A percentile compares a stretch with the other conserved stretches of the same genome.
Evolutionary conservation across 2,329 filamentous ascomycete species (phyloP).

Genomic region (Chalaropsis thielavioides): DNA sequence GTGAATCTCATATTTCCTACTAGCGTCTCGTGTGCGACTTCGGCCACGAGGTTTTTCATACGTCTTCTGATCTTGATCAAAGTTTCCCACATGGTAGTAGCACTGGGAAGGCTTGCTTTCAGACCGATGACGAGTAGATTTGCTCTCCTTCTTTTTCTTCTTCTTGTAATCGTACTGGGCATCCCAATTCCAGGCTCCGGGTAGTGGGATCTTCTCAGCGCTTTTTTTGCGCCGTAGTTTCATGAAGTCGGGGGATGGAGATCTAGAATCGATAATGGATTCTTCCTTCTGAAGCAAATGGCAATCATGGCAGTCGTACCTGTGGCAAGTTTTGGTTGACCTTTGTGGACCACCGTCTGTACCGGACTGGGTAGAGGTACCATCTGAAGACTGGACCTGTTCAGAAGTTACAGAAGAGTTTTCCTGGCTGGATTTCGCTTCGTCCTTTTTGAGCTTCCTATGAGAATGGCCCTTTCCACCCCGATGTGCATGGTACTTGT

Average conservation of each 20-base stretch:
- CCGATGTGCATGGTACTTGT: neutral
- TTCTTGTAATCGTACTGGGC: neutral
- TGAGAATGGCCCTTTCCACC: neutral
- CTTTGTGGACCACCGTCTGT: neutral
- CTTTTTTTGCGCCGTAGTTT: too few relatives aligned
- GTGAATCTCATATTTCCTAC: neutral
- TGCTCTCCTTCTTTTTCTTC: neutral
- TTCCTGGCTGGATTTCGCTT: neutral
- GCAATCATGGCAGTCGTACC: neutral
- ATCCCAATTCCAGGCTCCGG: conserved; percentile 7
- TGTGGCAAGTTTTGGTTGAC: neutral
- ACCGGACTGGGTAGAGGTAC: neutral
- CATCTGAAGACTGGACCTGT: neutral
- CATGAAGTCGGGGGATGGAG: neutral
- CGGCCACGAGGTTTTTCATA: neutral
- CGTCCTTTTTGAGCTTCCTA: neutral
- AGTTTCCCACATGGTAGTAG: too few relatives aligned
- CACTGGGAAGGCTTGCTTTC: neutral
- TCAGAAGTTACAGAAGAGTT: neutral
- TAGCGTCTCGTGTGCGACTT: neutral
- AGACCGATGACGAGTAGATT: neutral
- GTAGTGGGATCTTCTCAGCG: neutral
- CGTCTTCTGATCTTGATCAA: neutral
- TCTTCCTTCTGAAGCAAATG: neutral
- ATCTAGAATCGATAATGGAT: neutral